Conservation (phyloP, 371 early-diverging fungal species). For the Lichtheimia ornata region DNA sequence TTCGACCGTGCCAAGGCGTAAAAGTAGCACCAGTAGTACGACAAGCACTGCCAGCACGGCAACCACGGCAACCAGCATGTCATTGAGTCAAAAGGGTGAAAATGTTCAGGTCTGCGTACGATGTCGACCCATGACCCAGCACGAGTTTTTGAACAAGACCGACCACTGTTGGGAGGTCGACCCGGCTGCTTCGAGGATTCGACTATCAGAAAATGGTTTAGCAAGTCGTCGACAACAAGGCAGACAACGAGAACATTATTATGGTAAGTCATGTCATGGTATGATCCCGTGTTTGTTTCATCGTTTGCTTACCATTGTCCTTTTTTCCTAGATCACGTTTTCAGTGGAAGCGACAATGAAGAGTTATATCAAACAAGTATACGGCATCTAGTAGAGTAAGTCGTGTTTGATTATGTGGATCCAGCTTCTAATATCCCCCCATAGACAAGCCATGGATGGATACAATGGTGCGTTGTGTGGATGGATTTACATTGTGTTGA, state of each 20-base stretch:
- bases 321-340: slow-evolving; percentile 10
- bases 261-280: slow-evolving; percentile 4
- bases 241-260: slow-evolving; percentile 14
- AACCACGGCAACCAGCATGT: neutral
- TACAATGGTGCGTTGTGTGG: slow-evolving; percentile 18
- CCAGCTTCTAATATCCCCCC: neutral
- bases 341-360: slow-evolving; percentile 14
- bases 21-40: slow-evolving; percentile 10
- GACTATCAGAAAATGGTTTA: slow-evolving; percentile 9
- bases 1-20: slow-evolving; percentile 9
- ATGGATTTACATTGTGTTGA: neutral
- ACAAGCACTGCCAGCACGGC: slow-evolving; percentile 4
- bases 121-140: slow-evolving; percentile 35
- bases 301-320: neutral
- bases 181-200: slow-evolving; percentile 6
- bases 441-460: slow-evolving; percentile 20
- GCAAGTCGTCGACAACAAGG: slow-evolving; percentile 14
- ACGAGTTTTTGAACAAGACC: slow-evolving; percentile 10
- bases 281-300: no score
- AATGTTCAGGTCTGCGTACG: slow-evolving; percentile 46
- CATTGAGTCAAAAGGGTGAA: slow-evolving; percentile 30
- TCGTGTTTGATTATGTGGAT: neutral
- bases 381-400: slow-evolving; percentile 30
- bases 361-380: slow-evolving; percentile 15
- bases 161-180: slow-evolving; percentile 13